Conservation (phyloP, 176 grass and related monocot genomes). For the Musa schizocarpa region DNA sequence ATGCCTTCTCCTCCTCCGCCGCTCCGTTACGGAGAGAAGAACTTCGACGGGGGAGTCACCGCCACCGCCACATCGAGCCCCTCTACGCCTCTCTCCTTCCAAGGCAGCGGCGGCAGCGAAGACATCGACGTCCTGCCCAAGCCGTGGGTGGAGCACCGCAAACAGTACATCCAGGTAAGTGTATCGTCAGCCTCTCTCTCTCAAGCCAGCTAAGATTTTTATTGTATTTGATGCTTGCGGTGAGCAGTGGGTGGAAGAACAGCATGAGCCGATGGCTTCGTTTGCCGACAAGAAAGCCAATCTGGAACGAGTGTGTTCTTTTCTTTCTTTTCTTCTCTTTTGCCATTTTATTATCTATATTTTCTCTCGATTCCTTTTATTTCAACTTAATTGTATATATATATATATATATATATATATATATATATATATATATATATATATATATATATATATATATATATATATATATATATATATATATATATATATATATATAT, state of each 20-base stretch:
- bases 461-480: too few species aligned
- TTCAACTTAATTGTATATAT: not conserved
- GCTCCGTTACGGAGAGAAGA: not conserved
- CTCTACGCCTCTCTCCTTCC: slow-evolving; percentile 17
- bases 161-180: not conserved
- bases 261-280: not conserved
- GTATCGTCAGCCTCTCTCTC: not conserved
- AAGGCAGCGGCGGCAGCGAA: slow-evolving; percentile 15
- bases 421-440: too few species aligned
- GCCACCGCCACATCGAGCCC: slow-evolving; percentile 1
- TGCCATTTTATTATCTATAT: not conserved
- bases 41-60: not conserved
- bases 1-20: slow-evolving; percentile 11
- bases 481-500: too few species aligned
- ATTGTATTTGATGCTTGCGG: too few species aligned
- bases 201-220: too few species aligned
- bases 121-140: not conserved
- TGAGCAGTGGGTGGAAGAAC: slow-evolving; percentile 8
- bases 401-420: too few species aligned
- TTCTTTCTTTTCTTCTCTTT: not conserved
- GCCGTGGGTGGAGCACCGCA: not conserved
- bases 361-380: not conserved
- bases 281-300: not conserved
- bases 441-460: too few species aligned
- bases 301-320: not conserved